Base-by-base conservation (phyloP, 1,139 yeast species). In the Scheffersomyces lignicola region DNA sequence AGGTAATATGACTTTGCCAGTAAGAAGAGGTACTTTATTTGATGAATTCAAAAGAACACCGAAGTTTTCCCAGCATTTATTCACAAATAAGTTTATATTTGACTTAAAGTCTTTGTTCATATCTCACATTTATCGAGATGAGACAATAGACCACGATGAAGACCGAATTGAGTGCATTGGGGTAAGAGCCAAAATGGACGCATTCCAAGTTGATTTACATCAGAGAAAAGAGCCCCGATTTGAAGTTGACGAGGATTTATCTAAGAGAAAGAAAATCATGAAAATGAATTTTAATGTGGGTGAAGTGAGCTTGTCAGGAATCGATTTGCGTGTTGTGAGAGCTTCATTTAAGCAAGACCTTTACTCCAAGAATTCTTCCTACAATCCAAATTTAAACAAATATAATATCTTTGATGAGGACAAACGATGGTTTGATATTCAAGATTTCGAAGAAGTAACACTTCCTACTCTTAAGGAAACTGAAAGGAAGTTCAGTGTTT, bases 231-330 rank as follows among this genome's bases (percentile, higher is more conserved):
- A 70, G 40, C 61, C 67, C 10, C 47, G 60, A 15, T 50, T 61
- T 7, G 51, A 56, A 18, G 49, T 58, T 7, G 60, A 64, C 34
- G 69, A 66, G 30, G 66, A 54, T 7, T 43, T 60, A 15, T 49
- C 64, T 0, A 48, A 54, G 20, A 57, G 56, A 30, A 54, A 56
- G 33, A 57, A 58, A 33, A 55, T 63, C 4, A 56, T 59, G 59
- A 70, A 69, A 44, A 71, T 71, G 77, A 60, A 57, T 35, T 67
- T 71, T 48, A 62, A 69, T 45, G 41, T 67, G 15, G 76, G 73
- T 2, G 74, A 70, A 40, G 65, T 69, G 5, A 65, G 61, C 31
- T 51, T 70, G 23, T 46, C 60, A 3, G 65, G 63, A 4, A 69
- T 71, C 25, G 77, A 71, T 43, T 50, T 71, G 41, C 53, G 77